phyloP scores from a whole-genome alignment of 202 grass and related monocot species.

The Panicum hallii region DNA sequence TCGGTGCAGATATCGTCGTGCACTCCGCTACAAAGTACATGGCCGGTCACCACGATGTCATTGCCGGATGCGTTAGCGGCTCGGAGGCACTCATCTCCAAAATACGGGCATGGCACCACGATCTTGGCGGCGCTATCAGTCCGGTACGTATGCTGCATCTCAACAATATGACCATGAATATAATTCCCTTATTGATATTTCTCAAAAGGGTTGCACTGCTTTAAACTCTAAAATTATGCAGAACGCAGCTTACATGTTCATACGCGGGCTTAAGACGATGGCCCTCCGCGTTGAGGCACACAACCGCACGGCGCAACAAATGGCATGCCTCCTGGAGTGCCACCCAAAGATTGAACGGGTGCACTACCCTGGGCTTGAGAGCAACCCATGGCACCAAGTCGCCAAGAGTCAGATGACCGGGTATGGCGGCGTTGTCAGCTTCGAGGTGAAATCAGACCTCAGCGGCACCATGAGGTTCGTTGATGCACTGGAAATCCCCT shows the following conservation, averaged over 20 bases:
- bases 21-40: constrained; percentile 88
- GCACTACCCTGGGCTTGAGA: constrained; percentile 71
- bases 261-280: constrained; percentile 67
- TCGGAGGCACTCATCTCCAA: constrained; percentile 55
- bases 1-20: constrained; percentile 65
- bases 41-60: constrained; percentile 70
- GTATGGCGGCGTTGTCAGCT: constrained; percentile 59
- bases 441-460: constrained; percentile 59
- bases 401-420: constrained; percentile 57
- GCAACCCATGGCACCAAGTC: constrained; percentile 59
- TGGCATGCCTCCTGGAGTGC: constrained; percentile 57
- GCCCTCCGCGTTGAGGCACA: constrained; percentile 59
- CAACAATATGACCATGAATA: not conserved
- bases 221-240: not conserved
- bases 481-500: constrained; percentile 58
- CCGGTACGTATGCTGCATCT: constrained; percentile 42
- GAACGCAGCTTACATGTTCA: constrained; percentile 67
- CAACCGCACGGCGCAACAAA: constrained; percentile 50
- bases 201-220: no score
- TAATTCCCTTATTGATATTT: no score
- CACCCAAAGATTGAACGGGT: constrained; percentile 60
- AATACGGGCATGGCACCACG: constrained; percentile 62
- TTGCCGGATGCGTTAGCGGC: constrained; percentile 72
- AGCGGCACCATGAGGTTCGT: constrained; percentile 55
- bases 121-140: constrained; percentile 62